Evolutionary conservation across 495 filamentous ascomycete genomes (phyloP), one percentile per base, ranked within the genome.

Genomic region (Talaromyces borbonicus): DNA sequence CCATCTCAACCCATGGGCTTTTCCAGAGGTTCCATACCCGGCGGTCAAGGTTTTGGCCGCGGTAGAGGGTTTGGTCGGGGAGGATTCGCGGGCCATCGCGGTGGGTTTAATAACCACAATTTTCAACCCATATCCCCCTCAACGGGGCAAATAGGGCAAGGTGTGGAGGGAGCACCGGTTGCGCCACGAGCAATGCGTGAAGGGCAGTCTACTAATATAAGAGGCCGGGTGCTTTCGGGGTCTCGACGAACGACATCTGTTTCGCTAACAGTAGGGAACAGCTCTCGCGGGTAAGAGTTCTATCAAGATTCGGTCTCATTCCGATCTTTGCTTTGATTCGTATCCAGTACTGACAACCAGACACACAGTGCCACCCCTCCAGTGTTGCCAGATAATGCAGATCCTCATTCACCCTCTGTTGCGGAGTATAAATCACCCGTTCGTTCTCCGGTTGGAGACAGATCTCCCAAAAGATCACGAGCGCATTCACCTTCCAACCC

Each of bases 121-220:
- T 48, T 46, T 46, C 60, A 31, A 49, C 53, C 26, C 46, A 54
- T 4, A 48, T 68, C 69, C 0, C 59, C 61, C n/a, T n/a, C n/a
- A n/a, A n/a, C n/a, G n/a, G n/a, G n/a, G n/a, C n/a, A n/a, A n/a
- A n/a, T n/a, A 53, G 78, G 77, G 9, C 65, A 71, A 30, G 81
- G 81, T n/a, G 81, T 84, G 35, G 78, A 74, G 60, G 80, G 81
- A 61, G 92, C 92, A 20, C 92, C 92, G 23, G 92, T 83, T 42
- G 92, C 87, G 1, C 92, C 92, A 2, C 89, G 92, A 62, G 92
- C 93, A 14, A 88, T 97, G 81, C 71, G 93, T 50, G 79, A 90
- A 56, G 89, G 90, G 14, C 73, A 82, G 16, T 81, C 85, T 61
- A 85, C 81, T 35, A 82, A 80, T 59, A 73, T 79, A 1, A 63